Conservation (phyloP, 495 filamentous ascomycete species). For the Penicillium samsonianum region DNA sequence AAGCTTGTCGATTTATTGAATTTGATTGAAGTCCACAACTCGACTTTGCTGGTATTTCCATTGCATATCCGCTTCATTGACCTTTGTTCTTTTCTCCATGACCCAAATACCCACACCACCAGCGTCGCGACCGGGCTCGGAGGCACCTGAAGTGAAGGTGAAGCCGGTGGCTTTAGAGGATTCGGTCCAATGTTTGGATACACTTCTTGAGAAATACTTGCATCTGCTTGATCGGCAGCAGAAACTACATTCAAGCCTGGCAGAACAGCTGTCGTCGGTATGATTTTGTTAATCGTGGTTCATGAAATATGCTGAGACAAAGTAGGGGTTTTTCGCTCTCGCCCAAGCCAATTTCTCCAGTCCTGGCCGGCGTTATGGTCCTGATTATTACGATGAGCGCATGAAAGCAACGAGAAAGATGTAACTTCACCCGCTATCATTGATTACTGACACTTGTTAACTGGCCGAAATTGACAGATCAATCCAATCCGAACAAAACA, state of each 20-base stretch:
- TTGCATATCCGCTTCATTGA: not conserved
- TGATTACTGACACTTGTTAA: constrained; percentile 5
- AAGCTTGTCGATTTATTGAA: not conserved
- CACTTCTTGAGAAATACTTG: constrained; percentile 69
- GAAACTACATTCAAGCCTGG: constrained; percentile 55
- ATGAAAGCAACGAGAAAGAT: constrained; percentile 63
- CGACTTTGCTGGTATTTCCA: not conserved
- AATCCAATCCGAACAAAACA: constrained; percentile 18
- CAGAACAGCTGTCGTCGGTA: constrained; percentile 58
- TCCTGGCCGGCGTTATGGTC: constrained; percentile 62
- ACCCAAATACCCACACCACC: constrained; percentile 42
- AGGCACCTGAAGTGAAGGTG: constrained; percentile 25
- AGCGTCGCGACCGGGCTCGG: constrained; percentile 36
- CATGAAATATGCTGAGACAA: constrained; percentile 21
- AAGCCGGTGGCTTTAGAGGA: constrained; percentile 30
- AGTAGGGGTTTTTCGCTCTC: constrained; percentile 54
- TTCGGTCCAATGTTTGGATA: constrained; percentile 54
- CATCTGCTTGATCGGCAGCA: constrained; percentile 70
- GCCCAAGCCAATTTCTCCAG: constrained; percentile 73
- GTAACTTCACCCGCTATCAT: constrained; percentile 20
- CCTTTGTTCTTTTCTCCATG: constrained; percentile 24
- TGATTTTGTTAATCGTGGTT: constrained; percentile 8
- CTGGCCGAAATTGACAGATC: constrained; percentile 20
- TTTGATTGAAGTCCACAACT: not conserved
- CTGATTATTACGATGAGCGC: constrained; percentile 68